Conservation (phyloP, 306 rosid genomes). For the Cicer judaicum region DNA sequence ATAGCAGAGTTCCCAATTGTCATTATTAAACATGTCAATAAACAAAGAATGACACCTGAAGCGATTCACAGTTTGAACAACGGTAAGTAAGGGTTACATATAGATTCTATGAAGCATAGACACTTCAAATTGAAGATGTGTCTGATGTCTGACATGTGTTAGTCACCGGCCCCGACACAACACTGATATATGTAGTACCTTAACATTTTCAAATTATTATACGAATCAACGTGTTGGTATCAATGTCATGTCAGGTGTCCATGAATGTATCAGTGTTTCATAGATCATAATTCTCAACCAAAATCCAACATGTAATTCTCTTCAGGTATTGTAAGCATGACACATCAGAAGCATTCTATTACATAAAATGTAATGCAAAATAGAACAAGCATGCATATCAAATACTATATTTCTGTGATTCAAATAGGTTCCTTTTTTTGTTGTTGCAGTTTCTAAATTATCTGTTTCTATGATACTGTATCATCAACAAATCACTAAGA, state of each 20-base stretch:
- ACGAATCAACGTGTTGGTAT: too few relatives aligned
- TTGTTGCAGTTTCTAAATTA: conserved; percentile 7
- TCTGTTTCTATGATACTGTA: not conserved
- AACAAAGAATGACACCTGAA: conserved; percentile 84
- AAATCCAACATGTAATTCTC: conserved; percentile 34
- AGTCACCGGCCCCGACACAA: too few relatives aligned
- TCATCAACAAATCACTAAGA: conserved; percentile 19
- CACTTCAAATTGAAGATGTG: not conserved
- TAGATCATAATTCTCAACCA: conserved; percentile 23
- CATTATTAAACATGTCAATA: conserved; percentile 72
- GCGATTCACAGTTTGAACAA: conserved; percentile 38
- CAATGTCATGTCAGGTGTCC: not conserved
- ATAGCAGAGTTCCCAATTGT: conserved; percentile 75
- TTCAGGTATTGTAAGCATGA: conserved; percentile 22
- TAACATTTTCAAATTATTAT: too few relatives aligned
- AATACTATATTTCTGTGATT: not conserved
- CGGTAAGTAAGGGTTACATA: conserved; percentile 13
- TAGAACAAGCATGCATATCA: conserved; percentile 27
- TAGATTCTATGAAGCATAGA: not conserved
- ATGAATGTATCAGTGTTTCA: not conserved
- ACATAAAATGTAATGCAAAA: conserved; percentile 17
- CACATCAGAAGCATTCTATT: conserved; percentile 17
- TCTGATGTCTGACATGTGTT: not conserved
- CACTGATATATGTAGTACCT: too few relatives aligned
- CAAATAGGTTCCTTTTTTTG: not conserved